Percentiles rank a stretch among this genome's conserved stretches.
These are phyloP conservation scores for Plantago elongata DNA, from an alignment of 257 asterid genomes.

Conservation along the genomic window DNA sequence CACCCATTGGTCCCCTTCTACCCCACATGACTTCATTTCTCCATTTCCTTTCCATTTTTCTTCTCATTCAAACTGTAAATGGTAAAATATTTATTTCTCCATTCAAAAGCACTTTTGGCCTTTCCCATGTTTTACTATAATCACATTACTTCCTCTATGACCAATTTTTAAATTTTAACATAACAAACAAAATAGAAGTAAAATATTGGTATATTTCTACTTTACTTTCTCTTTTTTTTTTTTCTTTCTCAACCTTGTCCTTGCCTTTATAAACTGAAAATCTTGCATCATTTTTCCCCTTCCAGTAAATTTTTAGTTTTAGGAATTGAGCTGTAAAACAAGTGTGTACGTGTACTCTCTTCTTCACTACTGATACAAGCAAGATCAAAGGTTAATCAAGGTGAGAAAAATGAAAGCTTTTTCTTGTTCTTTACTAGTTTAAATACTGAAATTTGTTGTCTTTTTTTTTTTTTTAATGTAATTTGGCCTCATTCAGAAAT, in stretches of 20 bases:
- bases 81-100: slow-evolving; percentile 25
- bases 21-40: slow-evolving; percentile 28
- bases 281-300: neutral
- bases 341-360: neutral
- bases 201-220: no score
- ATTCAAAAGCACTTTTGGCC: slow-evolving; percentile 44
- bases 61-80: slow-evolving; percentile 9
- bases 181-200: no score
- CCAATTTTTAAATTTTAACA: neutral
- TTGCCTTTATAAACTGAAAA: slow-evolving; percentile 4
- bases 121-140: slow-evolving; percentile 23
- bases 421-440: neutral
- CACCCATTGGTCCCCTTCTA: slow-evolving; percentile 33
- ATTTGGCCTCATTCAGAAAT: neutral
- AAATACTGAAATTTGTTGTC: slow-evolving; percentile 1
- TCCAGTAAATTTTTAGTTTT: neutral
- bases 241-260: slow-evolving; percentile 24
- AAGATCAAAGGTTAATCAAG: neutral
- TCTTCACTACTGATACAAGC: neutral
- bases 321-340: neutral
- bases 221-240: slow-evolving; percentile 24
- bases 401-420: neutral
- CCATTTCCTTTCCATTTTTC: slow-evolving; percentile 12
- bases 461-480: neutral
- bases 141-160: slow-evolving; percentile 9